Evolutionary conservation across 345 rosid species (phyloP).

Genomic region (Syzygium aromaticum): DNA sequence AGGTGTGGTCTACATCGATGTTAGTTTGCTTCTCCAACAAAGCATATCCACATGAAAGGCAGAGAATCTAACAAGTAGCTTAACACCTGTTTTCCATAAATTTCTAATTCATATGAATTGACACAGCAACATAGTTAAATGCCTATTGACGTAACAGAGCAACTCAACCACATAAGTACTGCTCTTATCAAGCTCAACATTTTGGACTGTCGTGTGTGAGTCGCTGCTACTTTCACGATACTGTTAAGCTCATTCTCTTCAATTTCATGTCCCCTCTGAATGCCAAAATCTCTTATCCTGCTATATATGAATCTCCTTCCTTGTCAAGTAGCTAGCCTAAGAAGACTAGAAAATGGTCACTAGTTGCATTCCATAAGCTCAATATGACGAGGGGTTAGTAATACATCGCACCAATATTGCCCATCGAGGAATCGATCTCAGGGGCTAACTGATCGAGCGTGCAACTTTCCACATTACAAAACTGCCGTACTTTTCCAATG

Average conservation of each 20-base stretch:
- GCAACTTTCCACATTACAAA: background rate
- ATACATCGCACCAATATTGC: background rate
- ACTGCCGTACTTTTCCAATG: background rate
- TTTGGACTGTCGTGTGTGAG: background rate
- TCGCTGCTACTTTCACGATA: background rate
- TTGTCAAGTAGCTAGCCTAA: background rate
- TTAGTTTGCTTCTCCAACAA: background rate
- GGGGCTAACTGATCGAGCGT: background rate
- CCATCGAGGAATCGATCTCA: background rate
- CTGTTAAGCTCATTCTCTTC: background rate
- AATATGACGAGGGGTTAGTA: background rate
- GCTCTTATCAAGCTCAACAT: background rate
- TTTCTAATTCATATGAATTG: background rate
- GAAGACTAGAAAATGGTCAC: background rate
- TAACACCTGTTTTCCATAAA: background rate
- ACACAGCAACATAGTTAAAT: background rate
- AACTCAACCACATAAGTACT: background rate
- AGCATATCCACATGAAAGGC: background rate
- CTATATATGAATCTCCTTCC: background rate
- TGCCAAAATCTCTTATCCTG: background rate
- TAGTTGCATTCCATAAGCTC: background rate
- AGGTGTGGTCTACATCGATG: background rate
- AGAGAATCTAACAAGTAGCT: background rate
- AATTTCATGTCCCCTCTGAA: background rate
- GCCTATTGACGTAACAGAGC: background rate